Base-by-base conservation (phyloP, 441 rosid species). In the Eruca vesicaria region DNA sequence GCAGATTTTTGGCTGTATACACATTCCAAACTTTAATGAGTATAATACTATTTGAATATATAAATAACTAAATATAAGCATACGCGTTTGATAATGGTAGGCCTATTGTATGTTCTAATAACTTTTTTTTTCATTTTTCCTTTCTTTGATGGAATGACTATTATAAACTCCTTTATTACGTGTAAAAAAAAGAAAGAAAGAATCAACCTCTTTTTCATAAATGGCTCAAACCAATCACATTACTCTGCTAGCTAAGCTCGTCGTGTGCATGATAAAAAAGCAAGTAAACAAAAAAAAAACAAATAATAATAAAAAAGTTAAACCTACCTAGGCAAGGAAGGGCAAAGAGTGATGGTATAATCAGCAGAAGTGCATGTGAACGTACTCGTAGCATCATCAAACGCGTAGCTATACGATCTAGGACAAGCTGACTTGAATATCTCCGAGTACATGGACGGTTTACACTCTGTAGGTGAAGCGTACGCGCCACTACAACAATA, bases 331-430 rank as follows among this genome's bases (percentile, higher is more conserved):
- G 69, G 80, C 72, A 86, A 91, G 0, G 90, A 53, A 15, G 97
- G 98, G 82, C 98, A 94, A 79, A 94, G 88, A 43, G 98, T 90
- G 75, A 94, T 80, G 15, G 84, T 73, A 78, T 94, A 94, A 71
- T 89, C 86, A 11, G 92, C 87, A 7, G 76, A 76, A 11, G 94
- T 78, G 69, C 98, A 94, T 8, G 97, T 94, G 81, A 94, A 94
- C 72, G 97, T 94, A 75, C 98, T 94, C 20, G 89, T 81, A 1
- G 85, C 81, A 19, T 89, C 93, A 15, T 89, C 93, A 7, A 80
- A 89, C 2, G 91, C 91, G 35, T 87, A 89, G 81, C 98, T 89
- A 66, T 89, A 89, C 19, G 91, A 83, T 73, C 73, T 84, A 1
- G 91, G 91, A 68, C 91, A 89, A 0, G 87, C 88, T 0, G 85